Evolutionary conservation across 2,329 filamentous ascomycete genomes (phyloP).

Genomic region (Allantophomopsis cytisporea): DNA sequence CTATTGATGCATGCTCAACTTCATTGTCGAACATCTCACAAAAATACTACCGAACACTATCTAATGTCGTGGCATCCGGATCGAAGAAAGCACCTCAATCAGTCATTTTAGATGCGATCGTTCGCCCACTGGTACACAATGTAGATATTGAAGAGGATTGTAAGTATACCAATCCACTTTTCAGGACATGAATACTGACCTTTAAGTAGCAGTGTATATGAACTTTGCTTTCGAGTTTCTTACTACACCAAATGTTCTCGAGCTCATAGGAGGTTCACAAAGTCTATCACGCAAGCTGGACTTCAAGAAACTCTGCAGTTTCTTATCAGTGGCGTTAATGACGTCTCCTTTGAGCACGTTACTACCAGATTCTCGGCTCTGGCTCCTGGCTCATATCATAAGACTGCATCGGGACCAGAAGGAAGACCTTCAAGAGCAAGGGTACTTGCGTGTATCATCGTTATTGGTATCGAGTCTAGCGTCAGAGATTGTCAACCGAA

Average conservation of each 20-base stretch:
- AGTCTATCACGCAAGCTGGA: conserved; percentile 11
- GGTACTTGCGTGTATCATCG: conserved; percentile 37
- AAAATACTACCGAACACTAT: too few relatives aligned
- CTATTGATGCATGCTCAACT: not conserved
- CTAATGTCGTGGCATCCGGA: too few relatives aligned
- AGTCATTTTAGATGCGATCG: too few relatives aligned
- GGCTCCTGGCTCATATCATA: conserved; percentile 56
- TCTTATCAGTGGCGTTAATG: conserved; percentile 10
- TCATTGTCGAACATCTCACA: too few relatives aligned
- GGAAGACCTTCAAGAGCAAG: conserved; percentile 20
- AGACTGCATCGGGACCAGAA: conserved; percentile 31
- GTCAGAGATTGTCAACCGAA: conserved; percentile 32
- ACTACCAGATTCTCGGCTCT: conserved; percentile 30
- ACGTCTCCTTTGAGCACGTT: conserved; percentile 9
- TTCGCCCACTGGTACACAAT: too few relatives aligned
- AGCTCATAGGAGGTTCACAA: conserved; percentile 9
- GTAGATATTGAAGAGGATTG: too few relatives aligned
- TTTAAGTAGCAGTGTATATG: conserved; percentile 4
- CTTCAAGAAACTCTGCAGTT: conserved; percentile 12
- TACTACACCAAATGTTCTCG: conserved; percentile 14
- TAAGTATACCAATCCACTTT: too few relatives aligned
- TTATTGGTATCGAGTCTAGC: conserved; percentile 37
- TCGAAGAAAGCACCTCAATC: not conserved
- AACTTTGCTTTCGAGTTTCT: conserved; percentile 17
- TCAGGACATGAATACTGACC: too few relatives aligned